These are phyloP conservation scores for Galerina sulciceps DNA, from an alignment of 768 basidiomycete species.

Conservation along the genomic window DNA sequence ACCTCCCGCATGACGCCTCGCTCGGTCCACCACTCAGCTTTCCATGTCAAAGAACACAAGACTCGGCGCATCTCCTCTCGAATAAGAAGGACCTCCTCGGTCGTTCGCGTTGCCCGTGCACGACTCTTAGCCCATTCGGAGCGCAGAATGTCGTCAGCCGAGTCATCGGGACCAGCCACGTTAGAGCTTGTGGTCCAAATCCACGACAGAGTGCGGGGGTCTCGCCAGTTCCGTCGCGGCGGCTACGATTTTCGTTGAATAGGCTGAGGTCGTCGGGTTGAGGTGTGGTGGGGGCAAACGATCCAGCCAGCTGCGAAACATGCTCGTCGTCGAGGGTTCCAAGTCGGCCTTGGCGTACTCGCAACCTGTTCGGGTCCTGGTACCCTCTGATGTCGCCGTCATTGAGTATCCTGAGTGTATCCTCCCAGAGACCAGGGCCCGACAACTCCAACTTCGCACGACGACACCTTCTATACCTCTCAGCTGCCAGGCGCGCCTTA, in stretches of 20 bases:
- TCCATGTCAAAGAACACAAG: neutral
- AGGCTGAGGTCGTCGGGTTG: neutral
- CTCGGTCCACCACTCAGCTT: too few relatives aligned
- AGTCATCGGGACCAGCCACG: neutral
- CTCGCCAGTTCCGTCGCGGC: constrained; percentile 7
- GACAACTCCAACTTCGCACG: constrained; percentile 10
- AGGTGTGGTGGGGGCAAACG: neutral
- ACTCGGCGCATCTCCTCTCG: constrained; percentile 16
- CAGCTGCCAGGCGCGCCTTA: neutral
- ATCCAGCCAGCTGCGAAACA: neutral
- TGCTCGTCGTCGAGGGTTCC: constrained; percentile 24
- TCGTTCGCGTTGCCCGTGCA: constrained; percentile 11
- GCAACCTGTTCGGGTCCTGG: constrained; percentile 10
- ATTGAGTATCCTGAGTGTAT: neutral
- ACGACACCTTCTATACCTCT: constrained; percentile 9
- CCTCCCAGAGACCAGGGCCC: constrained; percentile 15
- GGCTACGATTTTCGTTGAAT: neutral
- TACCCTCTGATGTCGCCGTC: constrained; percentile 17
- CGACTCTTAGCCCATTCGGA: constrained; percentile 27
- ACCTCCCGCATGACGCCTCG: too few relatives aligned
- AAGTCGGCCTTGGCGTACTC: neutral
- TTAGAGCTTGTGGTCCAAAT: neutral
- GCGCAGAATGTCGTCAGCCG: constrained; percentile 17
- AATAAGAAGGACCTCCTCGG: constrained; percentile 25
- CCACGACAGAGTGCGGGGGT: constrained; percentile 3